These are phyloP conservation scores for Didymella segeticola DNA, from an alignment of 2,329 filamentous ascomycete genomes.

Conservation along the genomic window DNA sequence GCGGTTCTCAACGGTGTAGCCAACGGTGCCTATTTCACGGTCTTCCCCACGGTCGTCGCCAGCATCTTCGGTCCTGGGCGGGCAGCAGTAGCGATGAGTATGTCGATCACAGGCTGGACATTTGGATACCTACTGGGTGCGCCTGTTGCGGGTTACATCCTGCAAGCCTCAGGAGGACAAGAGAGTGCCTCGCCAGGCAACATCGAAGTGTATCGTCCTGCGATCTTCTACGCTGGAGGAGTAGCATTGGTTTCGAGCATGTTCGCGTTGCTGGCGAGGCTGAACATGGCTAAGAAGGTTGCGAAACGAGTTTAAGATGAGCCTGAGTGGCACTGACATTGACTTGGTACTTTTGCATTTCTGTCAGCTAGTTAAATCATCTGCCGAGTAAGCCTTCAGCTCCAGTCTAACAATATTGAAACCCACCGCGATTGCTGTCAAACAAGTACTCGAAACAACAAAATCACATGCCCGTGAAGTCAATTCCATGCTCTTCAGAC, in stretches of 20 bases:
- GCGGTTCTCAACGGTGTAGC: slow-evolving; percentile 37
- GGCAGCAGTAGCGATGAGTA: slow-evolving; percentile 37
- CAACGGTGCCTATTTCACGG: slow-evolving; percentile 38
- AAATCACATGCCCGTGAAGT: not conserved
- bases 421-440: not conserved
- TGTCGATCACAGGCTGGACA: slow-evolving; percentile 36
- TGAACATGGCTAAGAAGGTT: slow-evolving; percentile 14
- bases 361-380: not conserved
- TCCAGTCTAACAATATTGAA: not conserved
- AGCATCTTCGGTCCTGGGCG: slow-evolving; percentile 35
- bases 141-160: slow-evolving; percentile 37
- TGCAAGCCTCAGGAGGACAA: slow-evolving; percentile 33
- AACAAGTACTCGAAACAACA: slow-evolving; percentile 6
- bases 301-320: slow-evolving; percentile 7
- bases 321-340: not conserved
- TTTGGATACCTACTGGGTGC: slow-evolving; percentile 36
- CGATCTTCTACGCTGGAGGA: slow-evolving; percentile 40
- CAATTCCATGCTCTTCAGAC: not conserved
- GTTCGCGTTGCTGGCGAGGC: slow-evolving; percentile 5
- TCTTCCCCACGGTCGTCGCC: slow-evolving; percentile 35
- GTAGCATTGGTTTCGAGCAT: slow-evolving; percentile 16
- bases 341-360: not conserved
- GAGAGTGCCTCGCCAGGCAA: slow-evolving; percentile 12
- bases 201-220: slow-evolving; percentile 33
- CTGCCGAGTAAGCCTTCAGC: not conserved